A percentile compares a stretch with the other conserved stretches of the same genome.
These are phyloP conservation scores for Cyberlindnera meyerae DNA, from an alignment of 805 yeast species.

Conservation along the genomic window DNA sequence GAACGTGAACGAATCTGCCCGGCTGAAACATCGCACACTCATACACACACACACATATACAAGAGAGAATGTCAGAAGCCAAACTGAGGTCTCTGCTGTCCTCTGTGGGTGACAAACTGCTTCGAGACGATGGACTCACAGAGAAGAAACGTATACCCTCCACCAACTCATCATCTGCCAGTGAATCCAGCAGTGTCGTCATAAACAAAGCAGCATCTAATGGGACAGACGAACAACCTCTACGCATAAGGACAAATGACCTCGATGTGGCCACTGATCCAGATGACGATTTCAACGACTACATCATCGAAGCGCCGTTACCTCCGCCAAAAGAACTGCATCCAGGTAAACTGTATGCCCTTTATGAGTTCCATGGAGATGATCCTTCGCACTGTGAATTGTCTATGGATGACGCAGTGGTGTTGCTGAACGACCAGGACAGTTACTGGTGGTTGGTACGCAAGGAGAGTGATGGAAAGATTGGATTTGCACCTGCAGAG, in stretches of 20 bases:
- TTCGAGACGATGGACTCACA: conserved; percentile 18
- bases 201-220: conserved; percentile 1
- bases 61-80: conserved; percentile 18
- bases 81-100: conserved; percentile 18
- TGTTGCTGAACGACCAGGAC: conserved; percentile 80
- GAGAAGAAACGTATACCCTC: conserved; percentile 23
- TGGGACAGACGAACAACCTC: conserved; percentile 9
- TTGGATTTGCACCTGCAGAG: conserved; percentile 97
- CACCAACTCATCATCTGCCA: conserved; percentile 14
- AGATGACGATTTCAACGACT: conserved; percentile 41
- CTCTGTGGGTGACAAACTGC: conserved; percentile 15
- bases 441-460: conserved; percentile 95
- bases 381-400: conserved; percentile 89
- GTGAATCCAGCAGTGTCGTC: conserved; percentile 23
- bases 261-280: conserved; percentile 31
- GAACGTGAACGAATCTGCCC: too few relatives aligned
- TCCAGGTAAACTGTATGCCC: conserved; percentile 78
- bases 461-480: conserved; percentile 51
- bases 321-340: conserved; percentile 76
- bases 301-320: conserved; percentile 31
- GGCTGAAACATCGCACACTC: neutral
- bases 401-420: conserved; percentile 74
- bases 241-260: conserved; percentile 18
- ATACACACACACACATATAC: neutral
- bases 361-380: conserved; percentile 85